Conservation (phyloP, 768 basidiomycete genomes). For the Suillus ampliporus region DNA sequence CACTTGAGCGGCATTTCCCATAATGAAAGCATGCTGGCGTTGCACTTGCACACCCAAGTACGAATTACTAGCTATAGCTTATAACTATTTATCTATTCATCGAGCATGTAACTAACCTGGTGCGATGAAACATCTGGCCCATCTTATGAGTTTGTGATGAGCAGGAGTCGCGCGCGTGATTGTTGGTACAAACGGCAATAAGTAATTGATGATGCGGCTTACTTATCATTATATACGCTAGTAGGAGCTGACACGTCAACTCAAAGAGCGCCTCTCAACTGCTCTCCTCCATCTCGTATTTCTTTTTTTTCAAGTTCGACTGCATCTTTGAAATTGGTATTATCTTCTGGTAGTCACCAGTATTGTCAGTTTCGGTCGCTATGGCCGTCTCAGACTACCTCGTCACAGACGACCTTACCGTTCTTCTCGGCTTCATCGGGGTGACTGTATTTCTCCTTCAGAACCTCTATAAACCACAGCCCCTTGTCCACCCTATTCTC, state of each 20-base stretch:
- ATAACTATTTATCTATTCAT: neutral
- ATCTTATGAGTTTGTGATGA: neutral
- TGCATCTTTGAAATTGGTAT: neutral
- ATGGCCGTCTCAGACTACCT: conserved; percentile 61
- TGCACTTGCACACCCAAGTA: neutral
- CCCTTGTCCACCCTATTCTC: conserved; percentile 91
- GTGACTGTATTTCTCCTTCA: conserved; percentile 79
- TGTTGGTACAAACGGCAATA: too few species aligned
- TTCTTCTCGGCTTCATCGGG: conserved; percentile 75
- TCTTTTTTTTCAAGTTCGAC: too few species aligned
- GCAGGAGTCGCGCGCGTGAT: neutral
- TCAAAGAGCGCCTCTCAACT: neutral
- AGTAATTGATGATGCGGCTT: neutral
- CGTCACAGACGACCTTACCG: conserved; percentile 79
- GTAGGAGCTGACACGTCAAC: neutral
- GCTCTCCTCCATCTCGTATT: neutral
- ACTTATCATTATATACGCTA: neutral
- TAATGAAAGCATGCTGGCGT: neutral
- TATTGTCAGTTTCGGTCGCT: conserved; percentile 22
- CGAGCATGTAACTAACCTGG: neutral
- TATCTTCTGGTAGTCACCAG: conserved; percentile 2
- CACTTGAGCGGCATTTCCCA: neutral
- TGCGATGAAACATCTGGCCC: too few species aligned
- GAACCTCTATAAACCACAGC: conserved; percentile 80
- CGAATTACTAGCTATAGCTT: neutral